phyloP scores from a whole-genome alignment of 768 basidiomycete species.

The Amanita jacksonii region DNA sequence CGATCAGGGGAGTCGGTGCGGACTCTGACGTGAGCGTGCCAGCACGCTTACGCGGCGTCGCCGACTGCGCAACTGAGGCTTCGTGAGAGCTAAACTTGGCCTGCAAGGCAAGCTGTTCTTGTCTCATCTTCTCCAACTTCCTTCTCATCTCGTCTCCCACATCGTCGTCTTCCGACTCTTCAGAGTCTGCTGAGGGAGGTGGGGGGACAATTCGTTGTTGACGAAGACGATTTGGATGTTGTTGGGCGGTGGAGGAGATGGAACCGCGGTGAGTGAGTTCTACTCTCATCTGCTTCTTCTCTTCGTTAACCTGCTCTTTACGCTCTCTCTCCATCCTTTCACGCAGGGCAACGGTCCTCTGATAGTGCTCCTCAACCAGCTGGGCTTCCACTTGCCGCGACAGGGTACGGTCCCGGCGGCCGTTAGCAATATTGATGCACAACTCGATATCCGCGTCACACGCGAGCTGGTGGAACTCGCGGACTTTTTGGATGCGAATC shows the following conservation, averaged over 20 bases:
- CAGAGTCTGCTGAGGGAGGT: not conserved
- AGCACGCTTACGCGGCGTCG: constrained; percentile 4
- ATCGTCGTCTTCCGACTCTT: constrained; percentile 2
- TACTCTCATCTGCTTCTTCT: constrained; percentile 26
- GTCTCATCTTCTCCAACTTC: constrained; percentile 3
- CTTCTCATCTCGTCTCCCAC: constrained; percentile 4
- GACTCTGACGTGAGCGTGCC: constrained; percentile 4
- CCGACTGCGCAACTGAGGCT: not conserved
- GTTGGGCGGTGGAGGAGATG: not conserved
- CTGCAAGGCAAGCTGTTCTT: constrained; percentile 6
- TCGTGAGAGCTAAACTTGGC: constrained; percentile 3
- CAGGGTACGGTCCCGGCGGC: constrained; percentile 22
- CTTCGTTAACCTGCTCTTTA: constrained; percentile 30
- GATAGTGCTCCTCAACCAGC: constrained; percentile 29
- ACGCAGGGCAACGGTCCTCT: constrained; percentile 28
- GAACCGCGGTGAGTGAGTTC: constrained; percentile 18
- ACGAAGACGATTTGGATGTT: not conserved
- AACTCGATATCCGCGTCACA: constrained; percentile 33
- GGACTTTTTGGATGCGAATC: constrained; percentile 35
- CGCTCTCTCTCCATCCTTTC: constrained; percentile 40
- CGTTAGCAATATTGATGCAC: constrained; percentile 27
- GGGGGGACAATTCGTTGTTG: not conserved
- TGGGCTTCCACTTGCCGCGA: constrained; percentile 21
- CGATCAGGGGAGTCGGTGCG: not conserved
- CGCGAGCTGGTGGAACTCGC: constrained; percentile 40